phyloP scores from a whole-genome alignment of 345 rosid species.

The Punica granatum region DNA sequence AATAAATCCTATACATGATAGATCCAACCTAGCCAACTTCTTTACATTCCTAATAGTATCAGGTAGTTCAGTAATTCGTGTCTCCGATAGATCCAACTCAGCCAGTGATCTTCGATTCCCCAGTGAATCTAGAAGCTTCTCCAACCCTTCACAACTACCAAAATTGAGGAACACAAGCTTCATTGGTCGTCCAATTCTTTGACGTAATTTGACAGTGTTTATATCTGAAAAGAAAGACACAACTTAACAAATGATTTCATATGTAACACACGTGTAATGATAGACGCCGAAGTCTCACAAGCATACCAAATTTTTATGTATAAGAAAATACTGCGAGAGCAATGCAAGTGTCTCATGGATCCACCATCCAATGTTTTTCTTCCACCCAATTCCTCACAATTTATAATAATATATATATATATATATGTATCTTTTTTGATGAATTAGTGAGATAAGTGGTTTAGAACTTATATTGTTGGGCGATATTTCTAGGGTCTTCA shows the following conservation, averaged over 20 bases:
- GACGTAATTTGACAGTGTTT: not conserved
- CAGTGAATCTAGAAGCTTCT: constrained; percentile 1
- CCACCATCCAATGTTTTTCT: not conserved
- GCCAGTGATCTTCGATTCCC: constrained; percentile 1
- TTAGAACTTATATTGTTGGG: no score
- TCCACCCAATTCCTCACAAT: no score
- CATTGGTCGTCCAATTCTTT: not conserved
- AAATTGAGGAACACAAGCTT: not conserved
- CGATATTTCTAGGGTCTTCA: no score
- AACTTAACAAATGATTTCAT: not conserved
- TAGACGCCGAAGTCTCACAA: not conserved
- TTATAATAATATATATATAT: no score
- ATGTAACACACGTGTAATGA: not conserved
- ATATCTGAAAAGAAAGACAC: not conserved
- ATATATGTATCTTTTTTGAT: no score
- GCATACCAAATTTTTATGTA: not conserved
- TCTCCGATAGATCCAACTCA: no score
- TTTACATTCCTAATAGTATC: no score
- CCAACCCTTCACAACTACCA: not conserved
- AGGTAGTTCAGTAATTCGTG: no score
- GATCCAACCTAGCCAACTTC: no score
- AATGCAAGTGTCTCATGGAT: not conserved
- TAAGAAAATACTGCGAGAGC: no score
- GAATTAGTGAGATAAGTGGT: no score
- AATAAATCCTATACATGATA: no score